Evolutionary conservation across 371 early-diverging fungal genomes (phyloP), one percentile per base, ranked within the genome.

Genomic region (Umbelopsis sp.): DNA sequence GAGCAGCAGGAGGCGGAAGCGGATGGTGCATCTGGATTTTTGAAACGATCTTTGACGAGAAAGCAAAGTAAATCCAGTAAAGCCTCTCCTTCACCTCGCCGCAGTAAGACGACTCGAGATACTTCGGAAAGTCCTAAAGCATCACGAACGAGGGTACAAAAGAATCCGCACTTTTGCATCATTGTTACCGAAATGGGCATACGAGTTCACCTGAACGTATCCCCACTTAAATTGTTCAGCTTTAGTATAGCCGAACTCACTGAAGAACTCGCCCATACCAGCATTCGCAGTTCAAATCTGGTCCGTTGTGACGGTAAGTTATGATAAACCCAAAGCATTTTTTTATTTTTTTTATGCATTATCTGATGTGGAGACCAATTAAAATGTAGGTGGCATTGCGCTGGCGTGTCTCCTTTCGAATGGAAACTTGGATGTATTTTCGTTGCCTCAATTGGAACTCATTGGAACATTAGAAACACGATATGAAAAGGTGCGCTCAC

Each of bases 81-180:
- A 3, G 4, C 57, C 3, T 29, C 53, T 29, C 29, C 57, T 16
- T 32, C 57, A 16, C 57, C 57, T 35, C 29, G 35, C 7, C 22
- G 57, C 10, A 67, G 57, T 35, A 44, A 57, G 45, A 44, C 41
- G 11, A 7, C 38, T 41, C 14, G 44, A 25, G 41, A 51, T 10
- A 41, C 25, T 44, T 38, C 67, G 25, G n/a, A 45, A 9, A 38
- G 45, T 44, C 18, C 67, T 45, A 37, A 67, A 16, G 22, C 44
- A 25, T 38, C 67, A 41, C 25, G 67, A 24, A 22, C 8, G 44
- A 45, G 68, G 10, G 44, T 44, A 51, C 81, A 80, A 65, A 68
- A 74, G 2, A 50, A 76, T 38, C 84, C 84, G 16, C 84, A 83
- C 63, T 70, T 77, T 38, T 38, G 78, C 16, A 38, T 81, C 7